phyloP scores from a whole-genome alignment of 768 basidiomycete genomes.

The Sarcodon sp. region DNA sequence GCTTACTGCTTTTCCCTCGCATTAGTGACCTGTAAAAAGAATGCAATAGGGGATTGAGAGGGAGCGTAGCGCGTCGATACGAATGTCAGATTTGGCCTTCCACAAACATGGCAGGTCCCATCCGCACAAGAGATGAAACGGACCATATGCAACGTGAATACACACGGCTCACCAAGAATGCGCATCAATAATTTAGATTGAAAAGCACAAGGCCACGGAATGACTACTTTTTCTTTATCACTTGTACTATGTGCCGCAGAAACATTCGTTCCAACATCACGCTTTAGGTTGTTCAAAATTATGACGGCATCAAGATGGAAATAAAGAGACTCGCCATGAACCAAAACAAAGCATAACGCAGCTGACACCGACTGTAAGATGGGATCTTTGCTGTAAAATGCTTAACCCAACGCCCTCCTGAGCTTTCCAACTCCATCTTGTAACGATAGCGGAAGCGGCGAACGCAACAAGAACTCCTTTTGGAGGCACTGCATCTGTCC shows the following conservation, averaged over 20 bases:
- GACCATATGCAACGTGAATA: no score
- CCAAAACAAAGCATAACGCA: constrained; percentile 11
- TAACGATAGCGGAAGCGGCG: constrained; percentile 10
- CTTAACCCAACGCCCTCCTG: constrained; percentile 7
- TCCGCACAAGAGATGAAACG: no score
- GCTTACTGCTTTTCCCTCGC: no score
- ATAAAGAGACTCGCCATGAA: constrained; percentile 11
- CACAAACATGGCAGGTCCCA: no score
- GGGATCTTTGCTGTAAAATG: constrained; percentile 13
- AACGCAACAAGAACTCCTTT: constrained; percentile 13
- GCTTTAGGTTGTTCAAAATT: background rate
- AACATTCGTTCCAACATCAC: background rate
- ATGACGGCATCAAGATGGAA: background rate
- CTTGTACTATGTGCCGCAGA: background rate
- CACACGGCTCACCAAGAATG: no score
- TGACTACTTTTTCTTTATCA: background rate
- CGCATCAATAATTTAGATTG: no score
- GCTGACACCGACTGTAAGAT: constrained; percentile 12
- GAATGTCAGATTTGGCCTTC: no score
- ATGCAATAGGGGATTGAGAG: no score
- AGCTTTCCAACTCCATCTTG: constrained; percentile 12
- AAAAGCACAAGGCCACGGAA: no score
- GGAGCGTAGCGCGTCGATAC: no score
- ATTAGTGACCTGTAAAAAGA: no score
- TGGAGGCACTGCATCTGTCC: constrained; percentile 14